These are phyloP conservation scores for Fusarium albosuccineum DNA, from an alignment of 2,329 filamentous ascomycete genomes.

Conservation along the genomic window DNA sequence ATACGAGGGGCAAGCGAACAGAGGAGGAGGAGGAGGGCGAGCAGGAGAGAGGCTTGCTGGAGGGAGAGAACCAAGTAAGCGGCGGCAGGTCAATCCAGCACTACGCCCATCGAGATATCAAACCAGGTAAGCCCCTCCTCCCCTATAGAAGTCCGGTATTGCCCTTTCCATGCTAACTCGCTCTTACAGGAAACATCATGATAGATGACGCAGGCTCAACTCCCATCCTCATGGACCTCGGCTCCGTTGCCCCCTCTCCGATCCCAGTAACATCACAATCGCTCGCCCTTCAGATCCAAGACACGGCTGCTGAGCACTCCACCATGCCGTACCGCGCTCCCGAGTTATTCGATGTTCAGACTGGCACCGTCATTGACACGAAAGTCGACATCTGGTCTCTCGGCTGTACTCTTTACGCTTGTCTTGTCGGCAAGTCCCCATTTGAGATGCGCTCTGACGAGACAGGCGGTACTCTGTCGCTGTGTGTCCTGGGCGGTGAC, in stretches of 20 bases:
- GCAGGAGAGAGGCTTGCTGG: constrained; percentile 87
- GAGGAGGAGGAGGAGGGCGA: constrained; percentile 78
- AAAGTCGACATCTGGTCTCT: constrained; percentile 99
- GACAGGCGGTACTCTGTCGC: constrained; percentile 91
- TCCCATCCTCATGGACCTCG: constrained; percentile 97
- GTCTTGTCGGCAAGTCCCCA: constrained; percentile 94
- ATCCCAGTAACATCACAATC: constrained; percentile 91
- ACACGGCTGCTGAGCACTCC: constrained; percentile 93
- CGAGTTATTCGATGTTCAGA: constrained; percentile 98
- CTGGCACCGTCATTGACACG: constrained; percentile 89
- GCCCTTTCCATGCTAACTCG: constrained; percentile 8
- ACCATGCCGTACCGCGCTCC: constrained; percentile 99
- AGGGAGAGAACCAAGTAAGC: constrained; percentile 76
- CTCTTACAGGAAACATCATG: constrained; percentile 88
- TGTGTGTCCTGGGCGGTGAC: constrained; percentile 93
- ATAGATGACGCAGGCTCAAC: constrained; percentile 90
- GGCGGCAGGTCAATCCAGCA: constrained; percentile 74
- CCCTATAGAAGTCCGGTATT: background rate
- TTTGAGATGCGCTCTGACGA: constrained; percentile 97
- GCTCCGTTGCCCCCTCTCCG: constrained; percentile 88
- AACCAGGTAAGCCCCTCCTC: constrained; percentile 77
- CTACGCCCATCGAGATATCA: constrained; percentile 97
- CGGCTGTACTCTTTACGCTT: constrained; percentile 97
- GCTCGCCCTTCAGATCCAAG: constrained; percentile 90
- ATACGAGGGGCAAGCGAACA: constrained; percentile 57